Evolutionary conservation across 495 filamentous ascomycete species (phyloP).

Genomic region (Mytilinidion resinicola): DNA sequence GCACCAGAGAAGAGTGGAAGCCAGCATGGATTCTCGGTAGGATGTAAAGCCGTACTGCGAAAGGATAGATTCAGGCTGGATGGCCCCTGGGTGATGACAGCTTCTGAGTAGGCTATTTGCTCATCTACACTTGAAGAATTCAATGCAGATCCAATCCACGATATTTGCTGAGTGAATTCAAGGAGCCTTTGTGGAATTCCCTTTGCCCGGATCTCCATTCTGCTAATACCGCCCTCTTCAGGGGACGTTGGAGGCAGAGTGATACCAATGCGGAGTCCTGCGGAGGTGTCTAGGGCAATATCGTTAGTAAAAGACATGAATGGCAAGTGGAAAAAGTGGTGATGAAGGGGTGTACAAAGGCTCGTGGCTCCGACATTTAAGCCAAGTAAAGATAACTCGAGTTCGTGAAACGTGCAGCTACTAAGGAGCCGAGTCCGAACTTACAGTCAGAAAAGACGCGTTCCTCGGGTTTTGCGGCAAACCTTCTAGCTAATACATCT

Average conservation of each 20-base stretch:
- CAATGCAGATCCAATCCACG: conserved; percentile 26
- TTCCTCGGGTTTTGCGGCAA: too few species aligned
- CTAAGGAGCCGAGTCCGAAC: too few species aligned
- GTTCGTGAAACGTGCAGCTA: too few species aligned
- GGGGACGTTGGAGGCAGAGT: neutral
- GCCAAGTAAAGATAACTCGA: too few species aligned
- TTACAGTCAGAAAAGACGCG: too few species aligned
- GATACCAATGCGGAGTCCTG: neutral
- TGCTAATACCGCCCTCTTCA: neutral
- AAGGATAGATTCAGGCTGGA: neutral
- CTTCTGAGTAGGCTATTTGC: conserved; percentile 8
- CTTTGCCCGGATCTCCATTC: neutral
- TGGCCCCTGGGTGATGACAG: neutral
- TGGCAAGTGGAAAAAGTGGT: neutral
- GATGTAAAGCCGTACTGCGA: neutral
- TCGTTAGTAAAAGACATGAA: neutral
- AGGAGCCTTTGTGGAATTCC: neutral
- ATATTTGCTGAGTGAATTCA: conserved; percentile 16
- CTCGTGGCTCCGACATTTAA: too few species aligned
- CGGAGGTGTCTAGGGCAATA: neutral
- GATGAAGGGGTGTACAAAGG: too few species aligned
- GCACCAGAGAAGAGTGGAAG: conserved; percentile 24
- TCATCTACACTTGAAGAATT: conserved; percentile 13
- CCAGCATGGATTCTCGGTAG: conserved; percentile 22
- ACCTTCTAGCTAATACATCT: neutral